Conservation (phyloP, 176 grass and related monocot species). For the Alopecurus myosuroides region DNA sequence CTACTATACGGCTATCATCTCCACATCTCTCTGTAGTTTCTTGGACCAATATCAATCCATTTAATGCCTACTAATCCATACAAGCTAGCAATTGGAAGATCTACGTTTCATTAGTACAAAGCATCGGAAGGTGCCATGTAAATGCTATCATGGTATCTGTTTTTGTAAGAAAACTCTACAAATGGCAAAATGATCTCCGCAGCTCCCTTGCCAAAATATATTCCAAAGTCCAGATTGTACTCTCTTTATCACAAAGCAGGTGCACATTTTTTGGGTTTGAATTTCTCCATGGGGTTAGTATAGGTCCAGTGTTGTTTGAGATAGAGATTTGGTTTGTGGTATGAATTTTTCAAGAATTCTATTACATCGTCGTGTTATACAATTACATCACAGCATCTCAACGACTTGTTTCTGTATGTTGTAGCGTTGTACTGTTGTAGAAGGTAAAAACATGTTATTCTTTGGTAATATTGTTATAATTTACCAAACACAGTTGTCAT, state of each 20-base stretch:
- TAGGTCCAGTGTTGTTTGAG: background rate
- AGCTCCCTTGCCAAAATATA: too few species aligned
- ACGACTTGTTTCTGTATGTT: background rate
- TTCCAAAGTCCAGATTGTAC: too few species aligned
- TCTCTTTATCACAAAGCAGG: background rate
- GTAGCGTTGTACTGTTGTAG: background rate
- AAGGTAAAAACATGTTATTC: background rate
- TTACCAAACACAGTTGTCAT: background rate
- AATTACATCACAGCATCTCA: background rate
- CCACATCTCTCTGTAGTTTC: too few species aligned
- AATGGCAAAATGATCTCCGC: too few species aligned
- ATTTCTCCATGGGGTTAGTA: background rate
- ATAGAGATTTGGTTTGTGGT: background rate
- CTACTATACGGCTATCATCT: too few species aligned
- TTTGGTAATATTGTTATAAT: background rate
- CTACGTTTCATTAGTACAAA: too few species aligned
- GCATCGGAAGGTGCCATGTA: too few species aligned
- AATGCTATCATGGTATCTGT: too few species aligned
- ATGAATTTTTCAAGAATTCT: background rate
- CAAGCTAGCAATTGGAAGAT: too few species aligned
- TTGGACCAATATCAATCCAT: too few species aligned
- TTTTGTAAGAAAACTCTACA: too few species aligned
- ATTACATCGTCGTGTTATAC: background rate
- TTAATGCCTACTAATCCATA: too few species aligned
- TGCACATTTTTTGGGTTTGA: background rate